Conservation (phyloP, 2,329 filamentous ascomycete genomes). For the Venturia nashicola region DNA sequence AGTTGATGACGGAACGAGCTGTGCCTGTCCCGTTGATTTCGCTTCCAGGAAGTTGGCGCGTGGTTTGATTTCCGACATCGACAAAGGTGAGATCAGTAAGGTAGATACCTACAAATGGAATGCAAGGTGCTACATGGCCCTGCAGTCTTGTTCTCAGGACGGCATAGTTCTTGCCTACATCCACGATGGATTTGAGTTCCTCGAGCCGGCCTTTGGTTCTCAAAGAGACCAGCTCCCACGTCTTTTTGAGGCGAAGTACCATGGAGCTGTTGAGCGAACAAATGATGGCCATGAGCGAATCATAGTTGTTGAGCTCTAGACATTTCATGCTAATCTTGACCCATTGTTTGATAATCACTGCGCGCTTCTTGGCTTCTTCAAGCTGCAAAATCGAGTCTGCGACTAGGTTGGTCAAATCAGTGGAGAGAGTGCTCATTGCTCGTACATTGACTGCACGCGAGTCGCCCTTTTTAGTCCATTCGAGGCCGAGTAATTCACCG, state of each 20-base stretch:
- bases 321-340: conserved; percentile 86
- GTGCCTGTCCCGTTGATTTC: conserved; percentile 50
- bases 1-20: conserved; percentile 67
- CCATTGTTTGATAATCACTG: conserved; percentile 82
- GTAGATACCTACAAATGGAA: conserved; percentile 94
- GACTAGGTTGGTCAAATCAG: conserved; percentile 83
- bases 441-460: conserved; percentile 78
- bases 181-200: conserved; percentile 69
- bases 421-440: conserved; percentile 86
- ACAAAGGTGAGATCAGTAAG: conserved; percentile 93
- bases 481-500: conserved; percentile 79
- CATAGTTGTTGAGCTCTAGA: conserved; percentile 86
- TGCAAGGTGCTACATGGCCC: conserved; percentile 77
- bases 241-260: conserved; percentile 75
- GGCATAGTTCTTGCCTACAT: conserved; percentile 84
- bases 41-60: conserved; percentile 57
- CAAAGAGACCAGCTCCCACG: conserved; percentile 77
- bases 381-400: conserved; percentile 82
- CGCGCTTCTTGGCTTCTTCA: conserved; percentile 86
- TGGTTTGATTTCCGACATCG: conserved; percentile 83
- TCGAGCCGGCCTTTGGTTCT: conserved; percentile 75
- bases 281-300: conserved; percentile 92
- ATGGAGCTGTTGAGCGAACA: conserved; percentile 88
- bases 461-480: conserved; percentile 85
- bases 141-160: conserved; percentile 72